These are phyloP conservation scores for Jaapia argillacea DNA, from an alignment of 768 basidiomycete species.

Conservation along the genomic window DNA sequence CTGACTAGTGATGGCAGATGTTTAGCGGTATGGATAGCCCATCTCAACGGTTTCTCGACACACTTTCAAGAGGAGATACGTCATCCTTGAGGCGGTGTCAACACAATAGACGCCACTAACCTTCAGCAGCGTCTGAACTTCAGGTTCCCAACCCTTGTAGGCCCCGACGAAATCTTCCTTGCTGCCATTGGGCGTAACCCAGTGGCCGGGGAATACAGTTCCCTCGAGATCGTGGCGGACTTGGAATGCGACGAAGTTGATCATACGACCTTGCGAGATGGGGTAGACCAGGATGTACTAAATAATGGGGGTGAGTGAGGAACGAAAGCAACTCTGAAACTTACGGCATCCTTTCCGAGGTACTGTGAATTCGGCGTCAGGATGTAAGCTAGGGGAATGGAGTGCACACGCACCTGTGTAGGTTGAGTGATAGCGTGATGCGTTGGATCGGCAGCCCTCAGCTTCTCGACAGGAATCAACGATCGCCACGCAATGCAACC, in stretches of 20 bases:
- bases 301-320: not conserved
- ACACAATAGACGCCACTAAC: too few species aligned
- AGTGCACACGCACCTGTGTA: conserved; percentile 30
- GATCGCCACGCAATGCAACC: conserved; percentile 51
- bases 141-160: conserved; percentile 49
- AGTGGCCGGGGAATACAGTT: conserved; percentile 37
- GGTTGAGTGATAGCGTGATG: conserved; percentile 39
- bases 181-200: conserved; percentile 35
- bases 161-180: conserved; percentile 32
- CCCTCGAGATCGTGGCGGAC: conserved; percentile 40
- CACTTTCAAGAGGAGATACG: conserved; percentile 27
- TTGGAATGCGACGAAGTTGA: conserved; percentile 57
- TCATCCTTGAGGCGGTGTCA: conserved; percentile 1
- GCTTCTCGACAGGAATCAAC: conserved; percentile 40
- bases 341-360: conserved; percentile 27
- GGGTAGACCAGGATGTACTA: conserved; percentile 58
- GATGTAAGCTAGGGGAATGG: not conserved
- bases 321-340: conserved; percentile 6
- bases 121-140: conserved; percentile 44
- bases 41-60: conserved; percentile 39
- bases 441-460: conserved; percentile 30
- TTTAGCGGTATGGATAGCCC: conserved; percentile 54
- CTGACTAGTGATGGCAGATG: conserved; percentile 40
- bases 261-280: conserved; percentile 41
- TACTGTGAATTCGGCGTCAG: conserved; percentile 1